Evolutionary conservation across 371 early-diverging fungal species (phyloP).

Genomic region (Mucor plumbeus): DNA sequence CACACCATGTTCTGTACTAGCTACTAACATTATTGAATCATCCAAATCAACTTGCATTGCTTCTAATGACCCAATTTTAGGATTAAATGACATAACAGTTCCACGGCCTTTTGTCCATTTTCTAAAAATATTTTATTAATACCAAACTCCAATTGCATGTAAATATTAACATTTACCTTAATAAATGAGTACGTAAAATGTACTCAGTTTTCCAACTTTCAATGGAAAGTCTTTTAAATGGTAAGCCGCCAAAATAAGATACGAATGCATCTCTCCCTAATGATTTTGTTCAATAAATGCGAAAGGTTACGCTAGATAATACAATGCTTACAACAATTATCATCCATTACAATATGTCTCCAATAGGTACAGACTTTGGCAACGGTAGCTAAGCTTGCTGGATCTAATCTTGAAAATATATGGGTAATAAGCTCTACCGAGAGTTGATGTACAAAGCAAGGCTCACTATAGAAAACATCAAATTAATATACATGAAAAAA

Average conservation of each 20-base stretch:
- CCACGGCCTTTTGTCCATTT: constrained; percentile 58
- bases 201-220: constrained; percentile 61
- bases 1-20: constrained; percentile 45
- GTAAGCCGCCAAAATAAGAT: constrained; percentile 49
- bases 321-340: constrained; percentile 49
- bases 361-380: constrained; percentile 52
- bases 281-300: too few species aligned
- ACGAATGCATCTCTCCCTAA: constrained; percentile 57
- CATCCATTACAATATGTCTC: constrained; percentile 53
- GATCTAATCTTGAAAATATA: constrained; percentile 55
- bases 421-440: constrained; percentile 53
- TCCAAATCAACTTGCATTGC: constrained; percentile 47
- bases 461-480: constrained; percentile 26
- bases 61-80: constrained; percentile 49
- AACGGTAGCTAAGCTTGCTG: constrained; percentile 39
- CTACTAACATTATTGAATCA: constrained; percentile 41
- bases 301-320: not conserved
- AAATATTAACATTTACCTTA: constrained; percentile 9
- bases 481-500: not conserved
- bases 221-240: constrained; percentile 42
- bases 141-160: not conserved
- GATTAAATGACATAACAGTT: constrained; percentile 42
- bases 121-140: constrained; percentile 17
- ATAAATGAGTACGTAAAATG: constrained; percentile 47
- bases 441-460: constrained; percentile 45